Base-by-base conservation (phyloP, 202 grass and related monocot genomes). In the Saccharum hybrid region DNA sequence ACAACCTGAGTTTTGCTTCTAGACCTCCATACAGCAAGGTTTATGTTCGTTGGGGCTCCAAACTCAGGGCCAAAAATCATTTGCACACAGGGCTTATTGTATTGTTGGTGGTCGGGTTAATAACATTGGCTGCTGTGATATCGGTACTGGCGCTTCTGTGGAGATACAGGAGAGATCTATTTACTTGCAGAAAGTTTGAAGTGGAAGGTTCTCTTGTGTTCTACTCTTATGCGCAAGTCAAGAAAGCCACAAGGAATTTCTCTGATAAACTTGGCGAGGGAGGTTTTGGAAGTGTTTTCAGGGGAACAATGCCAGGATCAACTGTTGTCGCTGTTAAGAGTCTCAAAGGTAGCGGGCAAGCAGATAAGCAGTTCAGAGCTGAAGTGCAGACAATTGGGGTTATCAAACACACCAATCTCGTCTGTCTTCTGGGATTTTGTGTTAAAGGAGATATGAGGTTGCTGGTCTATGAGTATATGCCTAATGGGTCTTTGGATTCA, bases 251-350 rank as follows among this genome's bases (percentile, higher is more conserved):
- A 0, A 72, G 62, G 1, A 92, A 82, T 19, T 95, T 95, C 88
- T 92, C 88, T 3, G 56, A 74, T 18, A 95, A 95, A 72, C 81
- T 95, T 0, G 86, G 93, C 0, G 79, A 92, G 48, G 93, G 90
- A 71, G 72, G 93, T 33, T 95, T 92, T 4, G 93, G 90, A 3
- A 78, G 52, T 87, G 93, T 95, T 86, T 92, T 92, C 76, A 92
- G 43, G 62, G 93, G 93, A 59, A 85, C 73, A 75, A 54, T 94
- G 43, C 66, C 69, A 5, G 83, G 73, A 40, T 82, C 88, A 48
- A 81, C 43, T 37, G 39, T 6, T 19, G 64, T 92, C 0, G 93
- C 90, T 8, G 93, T 95, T 51, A 95, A 95, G 80, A 73, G 81
- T 7, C 83, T 92, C 67, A 88, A 87, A 77, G 49, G 72, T 22